phyloP scores from a whole-genome alignment of 2,329 filamentous ascomycete species.

The Hortaea sp. region DNA sequence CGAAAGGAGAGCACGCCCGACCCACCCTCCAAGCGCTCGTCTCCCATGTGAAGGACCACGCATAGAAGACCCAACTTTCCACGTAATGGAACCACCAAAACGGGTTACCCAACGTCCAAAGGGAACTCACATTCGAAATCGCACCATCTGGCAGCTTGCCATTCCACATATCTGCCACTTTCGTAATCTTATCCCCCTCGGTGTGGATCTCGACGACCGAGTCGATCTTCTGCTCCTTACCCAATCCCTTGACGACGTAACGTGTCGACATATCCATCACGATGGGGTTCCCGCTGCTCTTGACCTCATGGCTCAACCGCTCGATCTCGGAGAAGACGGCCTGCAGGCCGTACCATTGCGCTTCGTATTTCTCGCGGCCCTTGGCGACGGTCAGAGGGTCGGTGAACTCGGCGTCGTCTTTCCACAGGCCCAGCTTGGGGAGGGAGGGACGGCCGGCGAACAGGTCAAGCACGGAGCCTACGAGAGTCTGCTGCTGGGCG shows the following conservation, averaged over 20 bases:
- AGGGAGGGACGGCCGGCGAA: slow-evolving; percentile 52
- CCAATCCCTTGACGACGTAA: slow-evolving; percentile 45
- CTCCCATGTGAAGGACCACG: slow-evolving; percentile 31
- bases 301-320: slow-evolving; percentile 45
- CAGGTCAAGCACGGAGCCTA: slow-evolving; percentile 51
- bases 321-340: slow-evolving; percentile 49
- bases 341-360: slow-evolving; percentile 51
- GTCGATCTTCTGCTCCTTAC: slow-evolving; percentile 41
- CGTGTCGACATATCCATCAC: slow-evolving; percentile 43
- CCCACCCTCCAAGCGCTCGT: slow-evolving; percentile 33
- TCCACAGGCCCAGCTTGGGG: slow-evolving; percentile 51
- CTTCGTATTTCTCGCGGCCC: slow-evolving; percentile 43
- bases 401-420: slow-evolving; percentile 46
- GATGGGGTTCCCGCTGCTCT: slow-evolving; percentile 49
- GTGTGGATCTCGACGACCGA: slow-evolving; percentile 40
- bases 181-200: slow-evolving; percentile 37
- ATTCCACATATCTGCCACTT: slow-evolving; percentile 46
- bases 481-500: slow-evolving; percentile 42
- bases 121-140: slow-evolving; percentile 41
- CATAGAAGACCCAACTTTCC: slow-evolving; percentile 29
- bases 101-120: slow-evolving; percentile 22
- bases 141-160: slow-evolving; percentile 41
- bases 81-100: slow-evolving; percentile 30
- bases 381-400: slow-evolving; percentile 50
- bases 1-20: slow-evolving; percentile 5